Evolutionary conservation across 2,329 filamentous ascomycete genomes (phyloP), one percentile per base, ranked within the genome.

Genomic region (Aspergillus udagawae): DNA sequence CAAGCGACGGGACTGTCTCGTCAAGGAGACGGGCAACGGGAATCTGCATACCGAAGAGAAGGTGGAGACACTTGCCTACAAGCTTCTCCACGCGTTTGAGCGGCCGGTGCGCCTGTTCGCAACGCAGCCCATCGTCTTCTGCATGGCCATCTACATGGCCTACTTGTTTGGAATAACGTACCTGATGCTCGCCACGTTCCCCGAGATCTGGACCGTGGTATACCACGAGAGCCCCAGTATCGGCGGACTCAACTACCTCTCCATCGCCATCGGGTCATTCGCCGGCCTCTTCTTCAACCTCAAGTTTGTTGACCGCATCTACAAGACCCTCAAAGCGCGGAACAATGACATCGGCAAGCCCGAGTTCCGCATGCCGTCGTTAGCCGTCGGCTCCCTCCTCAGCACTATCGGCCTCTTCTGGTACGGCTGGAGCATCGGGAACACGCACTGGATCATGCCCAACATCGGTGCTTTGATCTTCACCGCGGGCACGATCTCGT

Each of bases 281-380:
- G 59, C 76, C 0, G 79, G 80, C 0, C 68, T 84, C 4, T 80
- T 82, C 60, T 75, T 78, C 65, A 84, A 84, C 58, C 64, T 75
- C 48, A 73, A 62, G 8, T 71, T 73, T 52, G 56, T 74, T 67
- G 81, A 83, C 62, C 67, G 70, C 21, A 75, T 83, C 56, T 83
- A 83, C 65, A 71, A 75, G 20, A 70, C 65, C 3, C 70, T 83
- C 3, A 82, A 80, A 61, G 65, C 65, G 10, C 67, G 67, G 21
- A 82, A 82, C 67, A 75, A 75, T 56, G 72, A 66, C 42, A 54
- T 70, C 17, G 75, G 75, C 6, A 62, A 57, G 17, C 86, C 87
- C 0, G 87, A 90, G 62, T 85, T 82, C 64, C 83, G 86, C n/a
- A 74, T 87, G 0, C 85, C 85, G 0, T 73, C 87, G 3, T 81